These are phyloP conservation scores for Dactylellina haptotyla DNA, from an alignment of 2,329 filamentous ascomycete species.

Conservation along the genomic window DNA sequence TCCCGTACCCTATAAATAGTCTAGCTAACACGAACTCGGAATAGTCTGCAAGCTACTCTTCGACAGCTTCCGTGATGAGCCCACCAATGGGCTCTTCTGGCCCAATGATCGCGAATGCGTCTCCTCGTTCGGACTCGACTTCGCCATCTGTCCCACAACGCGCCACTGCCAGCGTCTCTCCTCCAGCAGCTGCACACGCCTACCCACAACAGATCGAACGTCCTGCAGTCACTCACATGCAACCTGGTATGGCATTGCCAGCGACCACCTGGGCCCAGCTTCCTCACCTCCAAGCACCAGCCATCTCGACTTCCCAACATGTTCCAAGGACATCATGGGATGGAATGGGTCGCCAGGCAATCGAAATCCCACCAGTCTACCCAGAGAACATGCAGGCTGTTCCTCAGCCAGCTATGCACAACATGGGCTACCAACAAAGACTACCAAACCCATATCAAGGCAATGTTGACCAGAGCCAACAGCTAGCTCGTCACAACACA, in stretches of 20 bases:
- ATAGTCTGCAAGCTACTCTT: constrained; percentile 75
- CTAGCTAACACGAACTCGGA: constrained; percentile 59
- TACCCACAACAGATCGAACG: constrained; percentile 49
- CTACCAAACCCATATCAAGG: constrained; percentile 45
- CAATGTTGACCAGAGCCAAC: constrained; percentile 45
- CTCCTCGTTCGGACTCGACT: constrained; percentile 46
- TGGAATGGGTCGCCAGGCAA: constrained; percentile 43
- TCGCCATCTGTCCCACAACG: constrained; percentile 52
- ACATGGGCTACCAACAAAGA: constrained; percentile 41
- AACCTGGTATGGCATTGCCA: constrained; percentile 41
- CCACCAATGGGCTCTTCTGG: constrained; percentile 48
- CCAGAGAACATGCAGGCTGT: constrained; percentile 41
- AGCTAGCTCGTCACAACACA: constrained; percentile 46
- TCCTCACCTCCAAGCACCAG: constrained; percentile 45
- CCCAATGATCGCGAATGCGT: constrained; percentile 47
- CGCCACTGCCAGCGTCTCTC: constrained; percentile 48
- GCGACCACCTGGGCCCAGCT: constrained; percentile 46
- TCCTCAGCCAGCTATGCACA: constrained; percentile 39
- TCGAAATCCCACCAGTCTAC: constrained; percentile 48
- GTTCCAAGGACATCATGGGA: constrained; percentile 52
- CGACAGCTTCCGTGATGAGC: constrained; percentile 65
- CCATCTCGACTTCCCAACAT: constrained; percentile 39
- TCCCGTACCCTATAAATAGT: constrained; percentile 55
- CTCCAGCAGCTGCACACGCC: constrained; percentile 40
- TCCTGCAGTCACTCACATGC: constrained; percentile 47